Evolutionary conservation across 306 rosid genomes (phyloP), one percentile per base, ranked within the genome.

Genomic region (Mimosa bimucronata): DNA sequence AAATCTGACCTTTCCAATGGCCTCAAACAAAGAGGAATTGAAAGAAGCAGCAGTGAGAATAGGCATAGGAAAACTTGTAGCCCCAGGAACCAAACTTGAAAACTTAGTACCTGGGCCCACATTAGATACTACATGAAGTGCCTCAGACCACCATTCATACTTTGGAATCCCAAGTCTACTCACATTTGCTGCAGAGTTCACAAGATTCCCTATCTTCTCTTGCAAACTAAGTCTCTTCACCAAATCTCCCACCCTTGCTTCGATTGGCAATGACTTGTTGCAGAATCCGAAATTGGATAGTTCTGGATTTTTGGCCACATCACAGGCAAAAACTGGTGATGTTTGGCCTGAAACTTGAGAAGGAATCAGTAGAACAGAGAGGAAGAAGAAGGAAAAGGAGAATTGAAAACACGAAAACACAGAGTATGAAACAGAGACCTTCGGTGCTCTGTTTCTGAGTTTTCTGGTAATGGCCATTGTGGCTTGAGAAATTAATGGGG

Each of bases 1-100:
- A 41, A 2, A 15, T 30, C 41, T 81, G 46, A 96, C 99, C 97
- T 84, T 90, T 84, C 99, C 99, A 77, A 93, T 93, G 89, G 92
- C 87, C 83, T 90, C 79, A 79, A 93, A 87, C 73, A 87, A 76
- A 3, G 88, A 71, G 46, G 82, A 15, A 48, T 87, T 87, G 78
- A 87, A 87, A 66, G 90, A 81, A 66, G 90, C 90, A 0, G 90
- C 88, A 40, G 34, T 79, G 58, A 76, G 84, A 79, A 87, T 87
- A n/a, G 86, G 86, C 87, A 81, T 78, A 3, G 90, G 90, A 61
- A 87, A 87, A 37, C 90, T 87, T 1, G 88, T 84, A 31, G 90
- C 82, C 15, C 79, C 84, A 15, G 90, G 86, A 0, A 87, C 65
- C 11, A 81, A 80, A 16, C 30, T 58, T 11, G 87, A 71, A 69